phyloP scores from a whole-genome alignment of 2,329 filamentous ascomycete species.

The Fusarium bulbicola region DNA sequence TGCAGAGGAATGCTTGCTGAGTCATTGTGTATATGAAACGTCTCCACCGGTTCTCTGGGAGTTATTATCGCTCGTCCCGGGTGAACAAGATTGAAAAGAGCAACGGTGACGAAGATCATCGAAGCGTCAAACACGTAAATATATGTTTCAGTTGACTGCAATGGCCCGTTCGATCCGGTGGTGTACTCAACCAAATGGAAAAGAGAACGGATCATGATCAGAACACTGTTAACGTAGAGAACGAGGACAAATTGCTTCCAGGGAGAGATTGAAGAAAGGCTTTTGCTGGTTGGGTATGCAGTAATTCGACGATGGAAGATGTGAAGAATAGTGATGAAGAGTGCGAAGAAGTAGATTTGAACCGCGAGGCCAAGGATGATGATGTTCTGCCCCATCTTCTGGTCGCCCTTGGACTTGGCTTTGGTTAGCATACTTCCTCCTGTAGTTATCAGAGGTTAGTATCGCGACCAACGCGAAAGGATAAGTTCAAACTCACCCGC shows the following conservation, averaged over 20 bases:
- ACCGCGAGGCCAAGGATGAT: neutral
- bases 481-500: no score
- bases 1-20: neutral
- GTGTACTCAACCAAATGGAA: neutral
- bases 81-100: neutral
- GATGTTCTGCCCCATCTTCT: neutral
- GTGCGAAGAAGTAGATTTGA: neutral
- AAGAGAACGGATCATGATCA: neutral
- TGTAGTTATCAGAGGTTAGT: neutral
- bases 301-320: neutral
- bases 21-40: neutral
- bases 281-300: neutral
- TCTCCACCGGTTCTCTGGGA: neutral
- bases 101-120: neutral
- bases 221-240: neutral
- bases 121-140: neutral
- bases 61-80: neutral
- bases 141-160: neutral
- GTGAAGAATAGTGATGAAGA: neutral
- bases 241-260: neutral
- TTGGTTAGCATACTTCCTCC: neutral
- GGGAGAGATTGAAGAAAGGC: neutral
- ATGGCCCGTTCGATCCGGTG: neutral
- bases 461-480: neutral
- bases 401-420: neutral